A percentile compares a stretch with the other conserved stretches of the same genome.
These are phyloP conservation scores for Leishmania lainsoni DNA, from an alignment of 208 protist species.

Conservation along the genomic window DNA sequence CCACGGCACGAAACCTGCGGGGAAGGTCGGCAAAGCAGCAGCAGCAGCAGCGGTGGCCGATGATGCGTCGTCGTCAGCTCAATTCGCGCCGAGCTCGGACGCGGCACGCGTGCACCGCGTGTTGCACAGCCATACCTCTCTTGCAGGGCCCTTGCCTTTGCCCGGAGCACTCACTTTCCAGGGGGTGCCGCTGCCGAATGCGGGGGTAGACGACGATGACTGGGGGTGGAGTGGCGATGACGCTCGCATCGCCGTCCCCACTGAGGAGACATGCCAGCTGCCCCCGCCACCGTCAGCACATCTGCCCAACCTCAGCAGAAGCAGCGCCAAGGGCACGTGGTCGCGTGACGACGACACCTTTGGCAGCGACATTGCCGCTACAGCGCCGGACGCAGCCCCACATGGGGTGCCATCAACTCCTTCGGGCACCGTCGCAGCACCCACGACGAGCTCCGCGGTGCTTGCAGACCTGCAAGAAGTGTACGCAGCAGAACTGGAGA, in stretches of 20 bases:
- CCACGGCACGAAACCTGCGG: background rate
- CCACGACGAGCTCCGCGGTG: background rate
- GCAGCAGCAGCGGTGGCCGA: background rate
- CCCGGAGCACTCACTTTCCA: background rate
- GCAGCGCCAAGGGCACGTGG: background rate
- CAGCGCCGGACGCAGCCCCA: background rate
- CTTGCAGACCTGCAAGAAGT: slow-evolving; percentile 9
- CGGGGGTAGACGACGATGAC: background rate
- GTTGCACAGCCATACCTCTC: background rate
- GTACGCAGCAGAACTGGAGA: slow-evolving; percentile 22
- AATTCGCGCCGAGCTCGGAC: background rate
- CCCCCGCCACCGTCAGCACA: background rate
- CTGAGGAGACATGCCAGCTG: background rate
- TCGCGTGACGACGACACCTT: slow-evolving; percentile 6
- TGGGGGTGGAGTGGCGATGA: slow-evolving; percentile 13
- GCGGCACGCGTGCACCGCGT: background rate
- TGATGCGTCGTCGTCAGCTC: background rate
- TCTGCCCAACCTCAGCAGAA: background rate
- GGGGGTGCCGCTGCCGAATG: background rate
- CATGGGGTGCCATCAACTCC: background rate
- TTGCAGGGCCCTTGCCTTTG: background rate
- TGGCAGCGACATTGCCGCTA: slow-evolving; percentile 1
- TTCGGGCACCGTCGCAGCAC: background rate
- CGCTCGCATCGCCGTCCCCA: too few relatives aligned
- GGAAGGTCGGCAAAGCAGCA: background rate